phyloP scores from a whole-genome alignment of 257 asterid species.

The Hygrophila difformis region DNA sequence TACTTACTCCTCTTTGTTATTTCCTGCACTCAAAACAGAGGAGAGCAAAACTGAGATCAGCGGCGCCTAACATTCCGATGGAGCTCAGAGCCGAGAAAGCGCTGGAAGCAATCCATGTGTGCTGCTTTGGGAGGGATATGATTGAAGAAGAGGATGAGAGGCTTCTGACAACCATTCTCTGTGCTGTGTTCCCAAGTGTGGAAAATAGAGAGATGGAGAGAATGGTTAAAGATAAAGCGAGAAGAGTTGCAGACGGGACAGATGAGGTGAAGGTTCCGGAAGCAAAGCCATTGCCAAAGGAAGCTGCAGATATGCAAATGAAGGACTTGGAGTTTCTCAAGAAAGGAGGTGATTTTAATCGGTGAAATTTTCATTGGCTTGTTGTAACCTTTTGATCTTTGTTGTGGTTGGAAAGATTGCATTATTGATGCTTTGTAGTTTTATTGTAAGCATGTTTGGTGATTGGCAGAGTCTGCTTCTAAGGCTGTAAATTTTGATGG shows the following conservation, averaged over 20 bases:
- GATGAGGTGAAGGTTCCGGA: conserved; percentile 54
- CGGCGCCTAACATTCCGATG: conserved; percentile 65
- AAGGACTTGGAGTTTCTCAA: conserved; percentile 81
- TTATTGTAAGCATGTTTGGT: no score
- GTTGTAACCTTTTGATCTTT: no score
- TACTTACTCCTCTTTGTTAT: no score
- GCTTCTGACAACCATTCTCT: conserved; percentile 50
- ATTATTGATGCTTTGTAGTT: no score
- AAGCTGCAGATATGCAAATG: conserved; percentile 86
- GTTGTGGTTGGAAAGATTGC: no score
- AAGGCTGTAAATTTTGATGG: no score
- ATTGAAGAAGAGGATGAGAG: conserved; percentile 70
- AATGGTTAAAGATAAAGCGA: conserved; percentile 60
- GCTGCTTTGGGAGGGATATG: conserved; percentile 61
- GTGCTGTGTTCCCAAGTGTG: conserved; percentile 61
- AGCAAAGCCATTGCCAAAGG: conserved; percentile 64
- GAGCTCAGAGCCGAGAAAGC: conserved; percentile 83
- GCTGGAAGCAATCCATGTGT: conserved; percentile 70
- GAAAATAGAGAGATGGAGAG: conserved; percentile 41
- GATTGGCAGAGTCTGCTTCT: no score
- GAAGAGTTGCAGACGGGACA: conserved; percentile 57
- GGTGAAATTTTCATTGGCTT: no score
- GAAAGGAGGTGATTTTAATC: conserved; percentile 31
- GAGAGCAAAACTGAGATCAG: conserved; percentile 42
- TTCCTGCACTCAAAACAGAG: conserved; percentile 29